Evolutionary conservation across 306 rosid genomes (phyloP).

Genomic region (Prunus mongolica): DNA sequence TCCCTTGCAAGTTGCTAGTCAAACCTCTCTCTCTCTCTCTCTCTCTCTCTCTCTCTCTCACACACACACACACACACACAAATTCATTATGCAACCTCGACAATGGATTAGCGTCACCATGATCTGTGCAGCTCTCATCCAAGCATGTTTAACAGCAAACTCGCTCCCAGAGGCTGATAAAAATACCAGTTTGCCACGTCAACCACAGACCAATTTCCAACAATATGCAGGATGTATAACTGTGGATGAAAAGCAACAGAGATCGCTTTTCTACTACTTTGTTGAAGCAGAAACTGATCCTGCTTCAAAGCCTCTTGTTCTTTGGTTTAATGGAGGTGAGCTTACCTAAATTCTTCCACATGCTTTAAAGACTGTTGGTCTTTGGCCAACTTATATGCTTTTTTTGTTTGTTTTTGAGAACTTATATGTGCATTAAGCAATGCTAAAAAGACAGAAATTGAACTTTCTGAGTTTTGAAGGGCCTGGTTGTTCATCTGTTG

Average conservation of each 20-base stretch:
- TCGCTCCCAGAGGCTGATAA: conserved; percentile 18
- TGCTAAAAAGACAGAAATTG: too few relatives aligned
- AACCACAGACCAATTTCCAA: conserved; percentile 31
- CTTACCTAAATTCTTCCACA: not conserved
- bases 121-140: conserved; percentile 17
- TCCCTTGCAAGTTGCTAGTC: too few relatives aligned
- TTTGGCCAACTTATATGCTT: too few relatives aligned
- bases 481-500: conserved; percentile 84
- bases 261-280: conserved; percentile 45
- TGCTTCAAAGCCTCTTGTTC: conserved; percentile 46
- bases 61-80: not conserved
- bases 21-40: not conserved
- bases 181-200: conserved; percentile 35
- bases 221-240: conserved; percentile 38
- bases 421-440: too few relatives aligned
- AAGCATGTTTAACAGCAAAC: not conserved
- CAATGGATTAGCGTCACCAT: conserved; percentile 19
- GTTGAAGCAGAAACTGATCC: conserved; percentile 39
- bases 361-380: not conserved
- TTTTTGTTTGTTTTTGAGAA: too few relatives aligned
- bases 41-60: not conserved
- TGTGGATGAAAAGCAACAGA: conserved; percentile 25
- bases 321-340: conserved; percentile 69
- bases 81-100: not conserved
- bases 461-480: conserved; percentile 40